A percentile compares a stretch with the other conserved stretches of the same genome.
Conservation (phyloP, 108 stramenopile species). For the Mayamaea pseudoterrestris region DNA sequence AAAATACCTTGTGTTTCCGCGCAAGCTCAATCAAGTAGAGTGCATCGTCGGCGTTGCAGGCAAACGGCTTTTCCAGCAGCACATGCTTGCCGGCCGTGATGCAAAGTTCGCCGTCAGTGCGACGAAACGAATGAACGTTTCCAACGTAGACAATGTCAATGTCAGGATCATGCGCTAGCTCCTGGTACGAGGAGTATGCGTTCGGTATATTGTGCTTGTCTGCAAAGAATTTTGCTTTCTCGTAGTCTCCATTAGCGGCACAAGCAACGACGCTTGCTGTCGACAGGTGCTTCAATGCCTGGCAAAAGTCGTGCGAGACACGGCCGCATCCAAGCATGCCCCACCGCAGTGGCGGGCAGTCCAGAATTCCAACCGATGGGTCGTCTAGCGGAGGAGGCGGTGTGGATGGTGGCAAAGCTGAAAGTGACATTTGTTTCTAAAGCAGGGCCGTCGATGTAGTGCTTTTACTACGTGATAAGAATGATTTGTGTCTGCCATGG, state of each 20-base stretch:
- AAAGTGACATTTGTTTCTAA: no score
- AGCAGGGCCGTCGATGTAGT: no score
- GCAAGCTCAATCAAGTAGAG: slow-evolving; percentile 50
- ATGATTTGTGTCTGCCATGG: no score
- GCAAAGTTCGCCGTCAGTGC: slow-evolving; percentile 28
- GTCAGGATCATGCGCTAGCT: slow-evolving; percentile 36
- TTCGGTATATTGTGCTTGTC: slow-evolving; percentile 46
- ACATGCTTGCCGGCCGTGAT: slow-evolving; percentile 56
- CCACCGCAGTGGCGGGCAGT: slow-evolving; percentile 59
- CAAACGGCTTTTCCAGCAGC: slow-evolving; percentile 70
- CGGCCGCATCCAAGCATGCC: slow-evolving; percentile 56
- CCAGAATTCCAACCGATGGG: slow-evolving; percentile 16
- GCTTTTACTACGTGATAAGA: no score
- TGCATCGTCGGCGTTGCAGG: slow-evolving; percentile 50
- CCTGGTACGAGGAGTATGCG: slow-evolving; percentile 49
- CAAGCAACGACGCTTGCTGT: slow-evolving; percentile 39
- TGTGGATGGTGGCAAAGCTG: slow-evolving; percentile 14
- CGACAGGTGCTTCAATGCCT: slow-evolving; percentile 37
- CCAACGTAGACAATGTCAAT: slow-evolving; percentile 54
- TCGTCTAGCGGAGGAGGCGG: slow-evolving; percentile 43
- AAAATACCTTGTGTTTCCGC: slow-evolving; percentile 47
- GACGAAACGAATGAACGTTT: slow-evolving; percentile 44
- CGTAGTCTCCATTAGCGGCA: slow-evolving; percentile 24
- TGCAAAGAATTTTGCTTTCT: slow-evolving; percentile 33
- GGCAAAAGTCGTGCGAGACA: slow-evolving; percentile 49